phyloP scores from a whole-genome alignment of 768 basidiomycete species.

The Mrakia blollopis region DNA sequence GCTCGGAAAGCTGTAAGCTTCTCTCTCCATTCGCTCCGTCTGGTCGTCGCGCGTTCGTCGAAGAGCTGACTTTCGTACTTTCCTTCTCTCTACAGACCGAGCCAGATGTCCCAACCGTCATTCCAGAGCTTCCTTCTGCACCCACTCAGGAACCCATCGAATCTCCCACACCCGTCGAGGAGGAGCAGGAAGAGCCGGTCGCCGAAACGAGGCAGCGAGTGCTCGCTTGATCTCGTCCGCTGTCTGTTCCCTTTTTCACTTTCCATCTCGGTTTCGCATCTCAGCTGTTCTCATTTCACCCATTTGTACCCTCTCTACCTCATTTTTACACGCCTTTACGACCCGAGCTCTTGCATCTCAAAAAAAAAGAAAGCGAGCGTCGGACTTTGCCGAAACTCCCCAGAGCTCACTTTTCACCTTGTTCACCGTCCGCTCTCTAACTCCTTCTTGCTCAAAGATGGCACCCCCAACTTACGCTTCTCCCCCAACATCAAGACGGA shows the following conservation, averaged over 20 bases:
- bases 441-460: conserved; percentile 1
- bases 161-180: background rate
- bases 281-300: background rate
- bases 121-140: background rate
- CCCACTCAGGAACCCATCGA: background rate
- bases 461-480: background rate
- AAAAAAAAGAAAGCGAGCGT: too few relatives aligned
- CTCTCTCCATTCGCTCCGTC: conserved; percentile 6
- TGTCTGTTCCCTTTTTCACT: background rate
- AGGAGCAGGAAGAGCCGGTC: background rate
- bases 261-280: background rate
- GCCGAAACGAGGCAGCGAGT: background rate
- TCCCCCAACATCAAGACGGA: background rate
- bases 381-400: background rate
- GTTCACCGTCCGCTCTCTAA: background rate
- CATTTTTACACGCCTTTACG: background rate
- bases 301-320: background rate
- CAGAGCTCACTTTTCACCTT: background rate
- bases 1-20: conserved; percentile 51
- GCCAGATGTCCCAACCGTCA: background rate
- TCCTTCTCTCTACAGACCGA: conserved; percentile 5
- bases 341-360: too few relatives aligned
- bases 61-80: conserved; percentile 15
- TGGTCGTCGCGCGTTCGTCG: conserved; percentile 3
- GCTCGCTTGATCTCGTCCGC: conserved; percentile 6